These are phyloP conservation scores for Cryptococcus sp. DNA, from an alignment of 1,284 basidiomycete species.

Conservation along the genomic window DNA sequence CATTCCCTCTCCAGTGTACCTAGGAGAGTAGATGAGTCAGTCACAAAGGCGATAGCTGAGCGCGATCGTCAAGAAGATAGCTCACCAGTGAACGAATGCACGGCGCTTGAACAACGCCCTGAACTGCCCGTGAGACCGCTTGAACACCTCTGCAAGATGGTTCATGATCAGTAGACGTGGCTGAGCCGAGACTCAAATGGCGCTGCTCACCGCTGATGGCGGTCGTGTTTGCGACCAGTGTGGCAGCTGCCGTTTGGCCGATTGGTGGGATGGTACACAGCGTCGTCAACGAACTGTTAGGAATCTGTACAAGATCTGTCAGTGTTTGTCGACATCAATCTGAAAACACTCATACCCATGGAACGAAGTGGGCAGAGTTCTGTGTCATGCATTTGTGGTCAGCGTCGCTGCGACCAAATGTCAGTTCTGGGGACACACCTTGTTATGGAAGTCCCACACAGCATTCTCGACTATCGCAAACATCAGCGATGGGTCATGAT, in stretches of 20 bases:
- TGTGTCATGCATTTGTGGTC: conserved; percentile 1
- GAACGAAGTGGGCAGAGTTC: conserved; percentile 48
- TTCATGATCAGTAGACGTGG: neutral
- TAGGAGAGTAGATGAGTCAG: neutral
- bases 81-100: conserved; percentile 78
- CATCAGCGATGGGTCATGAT: conserved; percentile 8
- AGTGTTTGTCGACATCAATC: neutral
- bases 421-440: conserved; percentile 19
- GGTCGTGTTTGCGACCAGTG: conserved; percentile 80
- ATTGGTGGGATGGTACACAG: conserved; percentile 80
- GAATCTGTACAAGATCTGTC: conserved; percentile 29
- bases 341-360: conserved; percentile 29
- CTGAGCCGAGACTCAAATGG: neutral
- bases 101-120: conserved; percentile 64
- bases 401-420: neutral
- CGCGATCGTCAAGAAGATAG: neutral
- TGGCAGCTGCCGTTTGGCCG: conserved; percentile 73
- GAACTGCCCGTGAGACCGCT: conserved; percentile 78
- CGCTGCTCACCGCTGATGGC: conserved; percentile 64
- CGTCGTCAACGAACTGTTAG: conserved; percentile 53
- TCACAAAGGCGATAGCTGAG: neutral
- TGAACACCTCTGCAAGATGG: conserved; percentile 69
- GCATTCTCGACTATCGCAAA: conserved; percentile 36
- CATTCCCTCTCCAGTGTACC: conserved; percentile 86
- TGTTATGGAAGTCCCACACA: conserved; percentile 48